Percentiles rank a stretch among this genome's conserved stretches.
phyloP scores from a whole-genome alignment of 495 filamentous ascomycete genomes.

The Jackrogersella multiformis region DNA sequence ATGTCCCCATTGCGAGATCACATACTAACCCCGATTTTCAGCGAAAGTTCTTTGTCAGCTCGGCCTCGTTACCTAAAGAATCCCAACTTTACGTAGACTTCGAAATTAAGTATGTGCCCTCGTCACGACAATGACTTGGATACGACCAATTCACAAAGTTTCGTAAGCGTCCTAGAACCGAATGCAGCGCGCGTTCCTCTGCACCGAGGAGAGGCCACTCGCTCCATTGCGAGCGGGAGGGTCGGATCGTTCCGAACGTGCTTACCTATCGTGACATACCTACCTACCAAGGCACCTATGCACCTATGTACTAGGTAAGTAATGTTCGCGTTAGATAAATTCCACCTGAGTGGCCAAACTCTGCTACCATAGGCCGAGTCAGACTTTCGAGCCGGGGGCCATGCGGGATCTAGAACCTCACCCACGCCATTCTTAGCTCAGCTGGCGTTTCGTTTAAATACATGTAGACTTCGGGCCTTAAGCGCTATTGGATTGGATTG shows the following conservation, averaged over 20 bases:
- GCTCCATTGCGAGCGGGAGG: neutral
- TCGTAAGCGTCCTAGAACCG: no score
- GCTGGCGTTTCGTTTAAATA: neutral
- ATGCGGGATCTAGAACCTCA: conserved; percentile 18
- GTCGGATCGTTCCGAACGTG: conserved; percentile 22
- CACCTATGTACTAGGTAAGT: no score
- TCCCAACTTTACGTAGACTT: no score
- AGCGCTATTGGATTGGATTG: no score
- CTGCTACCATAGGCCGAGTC: conserved; percentile 11
- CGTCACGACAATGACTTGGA: no score
- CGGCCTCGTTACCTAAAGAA: no score
- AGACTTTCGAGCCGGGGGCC: neutral
- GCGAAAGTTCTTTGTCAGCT: no score
- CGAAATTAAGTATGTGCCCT: no score
- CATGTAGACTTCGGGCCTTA: no score
- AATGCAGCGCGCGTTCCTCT: neutral
- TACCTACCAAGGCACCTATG: neutral
- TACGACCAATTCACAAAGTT: no score
- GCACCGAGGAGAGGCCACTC: neutral
- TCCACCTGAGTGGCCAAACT: neutral
- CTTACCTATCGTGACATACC: neutral
- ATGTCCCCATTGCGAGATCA: neutral
- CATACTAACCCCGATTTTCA: neutral
- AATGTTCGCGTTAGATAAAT: neutral
- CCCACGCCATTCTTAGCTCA: conserved; percentile 7